Evolutionary conservation across 768 basidiomycete genomes (phyloP), one percentile per base, ranked within the genome.

Genomic region (Tulasnella sp.): DNA sequence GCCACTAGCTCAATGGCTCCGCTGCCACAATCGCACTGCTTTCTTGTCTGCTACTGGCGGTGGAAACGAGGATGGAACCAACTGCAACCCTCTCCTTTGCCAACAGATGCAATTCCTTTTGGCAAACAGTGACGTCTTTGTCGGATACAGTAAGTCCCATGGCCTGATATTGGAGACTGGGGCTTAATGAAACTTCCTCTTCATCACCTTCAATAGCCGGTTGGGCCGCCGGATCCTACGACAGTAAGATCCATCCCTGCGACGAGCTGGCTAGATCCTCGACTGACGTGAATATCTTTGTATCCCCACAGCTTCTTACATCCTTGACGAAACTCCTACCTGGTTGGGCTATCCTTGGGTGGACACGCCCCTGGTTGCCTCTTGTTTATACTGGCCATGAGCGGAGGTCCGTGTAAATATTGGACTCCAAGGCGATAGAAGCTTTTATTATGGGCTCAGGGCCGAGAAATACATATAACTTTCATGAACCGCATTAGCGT

Each of bases 41-140:
- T 34, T 80, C 72, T 50, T 80, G 69, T 75, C 72, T 44, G 79
- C 74, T 22, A 80, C 79, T 41, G 79, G 79, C 11, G 79, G 79
- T 8, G 79, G 79, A 28, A 80, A 80, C n/a, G 64, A 34, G 1
- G 64, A 37, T 37, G 16, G 28, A 24, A n/a, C n/a, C 40, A 46
- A 41, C 28, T 80, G 79, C 79, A 72, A 42, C 41, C 40, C 72
- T 20, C 24, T 75, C 28, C 40, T 80, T 8, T 80, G 79, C 79
- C 28, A 48, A 18, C 79, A 80, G 73, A 46, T 73, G 46, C 11
- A 14, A 9, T 80, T n/a, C 72, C 22, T 80, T 4, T 44, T 46
- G 31, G 72, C 79, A 22, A 80, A 80, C 72, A 80, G 79, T 72
- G 79, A 80, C 46, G 79, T 80, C 1, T 75, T 48, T 69, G 69